A percentile compares a stretch with the other conserved stretches of the same genome.
Evolutionary conservation across 1,284 basidiomycete species (phyloP).

Genomic region (Afroboletus lepidellus): DNA sequence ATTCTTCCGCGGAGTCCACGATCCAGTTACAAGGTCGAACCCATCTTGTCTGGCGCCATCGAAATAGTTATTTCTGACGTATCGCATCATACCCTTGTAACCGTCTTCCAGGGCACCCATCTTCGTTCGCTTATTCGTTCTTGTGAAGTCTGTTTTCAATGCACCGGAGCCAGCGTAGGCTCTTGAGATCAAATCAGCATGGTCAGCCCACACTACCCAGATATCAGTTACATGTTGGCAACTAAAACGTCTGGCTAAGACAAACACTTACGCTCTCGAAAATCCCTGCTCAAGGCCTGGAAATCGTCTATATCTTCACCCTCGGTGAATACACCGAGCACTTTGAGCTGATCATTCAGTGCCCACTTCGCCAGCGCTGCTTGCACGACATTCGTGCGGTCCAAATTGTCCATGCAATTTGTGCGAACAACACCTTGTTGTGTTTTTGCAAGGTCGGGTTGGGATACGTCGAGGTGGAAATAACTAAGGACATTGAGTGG

Average conservation of each 20-base stretch:
- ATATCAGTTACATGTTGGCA: constrained; percentile 7
- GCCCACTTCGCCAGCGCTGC: constrained; percentile 84
- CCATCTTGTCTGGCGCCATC: constrained; percentile 93
- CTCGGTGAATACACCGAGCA: constrained; percentile 66
- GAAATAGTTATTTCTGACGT: constrained; percentile 96
- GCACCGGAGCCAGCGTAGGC: constrained; percentile 97
- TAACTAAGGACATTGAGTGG: constrained; percentile 48
- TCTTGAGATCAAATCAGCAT: constrained; percentile 88
- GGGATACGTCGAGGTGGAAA: constrained; percentile 61
- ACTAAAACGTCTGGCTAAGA: background rate
- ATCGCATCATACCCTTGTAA: constrained; percentile 83
- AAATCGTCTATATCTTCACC: constrained; percentile 78
- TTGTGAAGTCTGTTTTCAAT: constrained; percentile 95
- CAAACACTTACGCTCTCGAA: constrained; percentile 75
- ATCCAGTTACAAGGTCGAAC: constrained; percentile 92
- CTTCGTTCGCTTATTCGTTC: constrained; percentile 86
- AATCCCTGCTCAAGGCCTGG: constrained; percentile 75
- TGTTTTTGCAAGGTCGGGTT: constrained; percentile 46
- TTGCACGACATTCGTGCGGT: constrained; percentile 97
- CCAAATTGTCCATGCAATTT: constrained; percentile 95
- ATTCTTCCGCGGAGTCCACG: constrained; percentile 79
- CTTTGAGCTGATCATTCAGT: constrained; percentile 77
- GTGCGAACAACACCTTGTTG: constrained; percentile 76
- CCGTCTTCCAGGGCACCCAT: constrained; percentile 86
- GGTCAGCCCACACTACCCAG: constrained; percentile 92